These are phyloP conservation scores for Fonsecaea pedrosoi DNA, from an alignment of 2,329 filamentous ascomycete species.

Conservation along the genomic window DNA sequence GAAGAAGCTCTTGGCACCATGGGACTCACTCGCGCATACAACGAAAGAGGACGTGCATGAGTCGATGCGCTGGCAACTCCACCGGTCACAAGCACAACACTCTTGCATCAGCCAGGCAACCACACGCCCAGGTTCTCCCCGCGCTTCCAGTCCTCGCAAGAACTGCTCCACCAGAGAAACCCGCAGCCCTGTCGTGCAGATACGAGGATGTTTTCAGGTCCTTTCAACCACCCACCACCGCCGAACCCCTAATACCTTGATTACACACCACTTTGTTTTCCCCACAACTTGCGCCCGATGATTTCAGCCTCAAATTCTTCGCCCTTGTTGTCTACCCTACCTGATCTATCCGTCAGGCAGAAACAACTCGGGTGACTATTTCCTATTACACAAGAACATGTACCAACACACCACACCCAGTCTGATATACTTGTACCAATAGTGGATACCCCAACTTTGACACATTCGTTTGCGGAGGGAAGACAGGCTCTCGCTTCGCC, in stretches of 20 bases:
- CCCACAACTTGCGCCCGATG: conserved; percentile 9
- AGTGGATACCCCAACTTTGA: conserved; percentile 31
- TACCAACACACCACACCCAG: conserved; percentile 27
- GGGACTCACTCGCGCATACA: conserved; percentile 20
- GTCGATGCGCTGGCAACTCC: conserved; percentile 33
- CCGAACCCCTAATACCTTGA: background rate
- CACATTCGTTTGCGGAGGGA: conserved; percentile 31
- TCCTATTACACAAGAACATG: conserved; percentile 19
- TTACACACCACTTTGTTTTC: background rate
- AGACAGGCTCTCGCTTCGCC: conserved; percentile 19
- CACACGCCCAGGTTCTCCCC: conserved; percentile 1
- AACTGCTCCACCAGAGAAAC: background rate
- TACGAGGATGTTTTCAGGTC: conserved; percentile 16
- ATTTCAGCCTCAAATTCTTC: conserved; percentile 5
- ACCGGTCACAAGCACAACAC: conserved; percentile 32
- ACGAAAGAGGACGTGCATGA: conserved; percentile 19
- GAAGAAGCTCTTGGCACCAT: conserved; percentile 24
- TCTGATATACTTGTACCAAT: conserved; percentile 28
- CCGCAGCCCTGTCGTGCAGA: conserved; percentile 2
- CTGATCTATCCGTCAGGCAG: background rate
- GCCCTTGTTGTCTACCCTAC: background rate
- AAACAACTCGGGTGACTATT: conserved; percentile 4
- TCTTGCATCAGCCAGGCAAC: conserved; percentile 22
- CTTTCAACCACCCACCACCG: conserved; percentile 3
- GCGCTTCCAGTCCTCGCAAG: conserved; percentile 10